These are phyloP conservation scores for Globisporangium solare DNA, from an alignment of 352 stramenopile species.

Conservation along the genomic window DNA sequence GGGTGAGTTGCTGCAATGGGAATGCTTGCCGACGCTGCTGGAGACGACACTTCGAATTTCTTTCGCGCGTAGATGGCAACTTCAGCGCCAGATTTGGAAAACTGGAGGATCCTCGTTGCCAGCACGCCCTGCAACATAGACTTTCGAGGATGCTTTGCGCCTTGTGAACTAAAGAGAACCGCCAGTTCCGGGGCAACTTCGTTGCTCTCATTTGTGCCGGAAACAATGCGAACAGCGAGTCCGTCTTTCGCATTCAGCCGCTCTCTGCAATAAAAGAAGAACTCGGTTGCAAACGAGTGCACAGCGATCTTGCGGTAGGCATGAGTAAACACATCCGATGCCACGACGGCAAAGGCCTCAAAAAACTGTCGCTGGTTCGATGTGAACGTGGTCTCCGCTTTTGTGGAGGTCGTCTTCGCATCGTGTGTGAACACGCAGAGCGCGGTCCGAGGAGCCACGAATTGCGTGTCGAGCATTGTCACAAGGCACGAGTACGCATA, in stretches of 20 bases:
- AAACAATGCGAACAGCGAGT: conserved; percentile 24
- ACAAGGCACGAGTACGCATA: conserved; percentile 56
- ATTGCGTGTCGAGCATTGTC: conserved; percentile 47
- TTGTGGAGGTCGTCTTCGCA: conserved; percentile 6
- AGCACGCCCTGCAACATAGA: conserved; percentile 20
- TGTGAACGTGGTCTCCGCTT: conserved; percentile 31
- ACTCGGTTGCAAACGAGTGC: conserved; percentile 37
- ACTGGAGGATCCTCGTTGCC: conserved; percentile 29
- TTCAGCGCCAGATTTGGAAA: conserved; percentile 15
- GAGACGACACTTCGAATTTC: background rate
- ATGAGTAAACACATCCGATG: conserved; percentile 37
- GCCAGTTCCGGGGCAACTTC: background rate
- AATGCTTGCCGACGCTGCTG: background rate
- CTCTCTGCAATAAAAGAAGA: conserved; percentile 42
- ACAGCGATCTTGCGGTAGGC: conserved; percentile 57
- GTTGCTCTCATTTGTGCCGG: background rate
- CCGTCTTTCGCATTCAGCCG: conserved; percentile 38
- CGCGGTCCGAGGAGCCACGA: conserved; percentile 27
- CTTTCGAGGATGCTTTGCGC: conserved; percentile 19
- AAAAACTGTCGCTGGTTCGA: conserved; percentile 52
- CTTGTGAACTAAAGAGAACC: conserved; percentile 28
- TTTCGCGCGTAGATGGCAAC: conserved; percentile 17
- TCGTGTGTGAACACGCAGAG: conserved; percentile 63
- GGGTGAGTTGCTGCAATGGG: background rate
- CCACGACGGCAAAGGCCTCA: conserved; percentile 43